Conservation (phyloP, 2,329 filamentous ascomycete species). For the Pyrenophora tritici-repentis region DNA sequence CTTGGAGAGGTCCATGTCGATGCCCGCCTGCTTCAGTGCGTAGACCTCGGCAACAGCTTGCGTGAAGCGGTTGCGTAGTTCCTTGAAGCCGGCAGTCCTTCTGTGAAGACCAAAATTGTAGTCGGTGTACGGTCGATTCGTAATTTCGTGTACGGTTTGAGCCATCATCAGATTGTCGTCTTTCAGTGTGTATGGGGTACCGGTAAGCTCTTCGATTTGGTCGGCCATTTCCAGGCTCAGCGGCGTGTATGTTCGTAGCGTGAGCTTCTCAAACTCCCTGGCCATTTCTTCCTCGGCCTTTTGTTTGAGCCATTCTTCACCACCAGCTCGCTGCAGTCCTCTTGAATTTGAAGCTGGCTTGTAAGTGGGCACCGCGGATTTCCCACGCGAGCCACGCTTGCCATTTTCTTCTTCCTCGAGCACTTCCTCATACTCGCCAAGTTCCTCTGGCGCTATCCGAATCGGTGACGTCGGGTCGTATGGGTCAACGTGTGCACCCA, state of each 20-base stretch:
- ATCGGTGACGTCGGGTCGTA: conserved; percentile 45
- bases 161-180: conserved; percentile 38
- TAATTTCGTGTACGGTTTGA: conserved; percentile 37
- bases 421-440: conserved; percentile 42
- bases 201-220: conserved; percentile 38
- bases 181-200: conserved; percentile 37
- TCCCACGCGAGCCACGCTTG: not conserved
- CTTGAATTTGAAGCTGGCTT: conserved; percentile 12
- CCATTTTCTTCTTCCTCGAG: conserved; percentile 33
- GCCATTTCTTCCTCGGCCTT: conserved; percentile 37
- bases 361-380: conserved; percentile 8
- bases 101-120: conserved; percentile 33
- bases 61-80: conserved; percentile 53
- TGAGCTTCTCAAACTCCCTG: conserved; percentile 43
- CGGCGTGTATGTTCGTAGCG: conserved; percentile 39
- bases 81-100: conserved; percentile 17
- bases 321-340: conserved; percentile 60
- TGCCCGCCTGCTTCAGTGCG: conserved; percentile 47
- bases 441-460: conserved; percentile 43
- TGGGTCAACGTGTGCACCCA: conserved; percentile 46
- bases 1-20: conserved; percentile 33
- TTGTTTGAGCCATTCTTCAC: conserved; percentile 50
- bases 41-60: conserved; percentile 63
- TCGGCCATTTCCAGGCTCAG: conserved; percentile 37
- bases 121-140: conserved; percentile 40